Conservation (phyloP, 2,329 filamentous ascomycete species). For the Aspergillus pseudoterreus region DNA sequence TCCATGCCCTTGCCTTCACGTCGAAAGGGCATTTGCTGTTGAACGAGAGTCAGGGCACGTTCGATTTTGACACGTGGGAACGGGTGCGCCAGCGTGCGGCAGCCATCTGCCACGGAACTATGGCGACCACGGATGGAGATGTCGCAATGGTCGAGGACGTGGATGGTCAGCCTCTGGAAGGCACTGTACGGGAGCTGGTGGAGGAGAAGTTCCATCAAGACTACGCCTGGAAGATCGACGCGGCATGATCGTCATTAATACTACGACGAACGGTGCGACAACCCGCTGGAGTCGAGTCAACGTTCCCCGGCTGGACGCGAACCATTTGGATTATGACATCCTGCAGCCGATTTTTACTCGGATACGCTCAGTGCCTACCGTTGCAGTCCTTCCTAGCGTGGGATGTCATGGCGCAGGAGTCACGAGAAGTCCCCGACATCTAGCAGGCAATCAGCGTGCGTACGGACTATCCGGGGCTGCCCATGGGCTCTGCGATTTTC, state of each 20-base stretch:
- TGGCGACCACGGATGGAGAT: constrained; percentile 40
- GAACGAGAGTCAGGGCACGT: constrained; percentile 76
- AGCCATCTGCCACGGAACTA: constrained; percentile 57
- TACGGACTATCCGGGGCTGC: too few species aligned
- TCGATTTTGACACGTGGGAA: constrained; percentile 73
- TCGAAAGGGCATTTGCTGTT: constrained; percentile 69
- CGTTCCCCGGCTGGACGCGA: too few species aligned
- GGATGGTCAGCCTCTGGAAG: constrained; percentile 46
- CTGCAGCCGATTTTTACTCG: too few species aligned
- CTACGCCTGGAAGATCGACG: constrained; percentile 37
- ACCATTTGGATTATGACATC: too few species aligned
- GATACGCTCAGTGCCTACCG: too few species aligned
- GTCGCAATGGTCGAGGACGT: constrained; percentile 43
- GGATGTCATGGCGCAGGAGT: too few species aligned
- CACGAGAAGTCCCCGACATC: too few species aligned
- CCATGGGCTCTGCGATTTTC: too few species aligned
- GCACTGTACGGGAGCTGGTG: constrained; percentile 61
- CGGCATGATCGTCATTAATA: constrained; percentile 24
- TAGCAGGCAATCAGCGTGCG: too few species aligned
- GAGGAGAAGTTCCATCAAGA: constrained; percentile 51
- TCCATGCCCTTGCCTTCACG: constrained; percentile 83
- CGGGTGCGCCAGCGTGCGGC: constrained; percentile 62
- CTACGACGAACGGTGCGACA: neutral
- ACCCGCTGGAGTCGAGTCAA: neutral
- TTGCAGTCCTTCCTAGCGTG: too few species aligned